Percentiles rank a stretch among this genome's conserved stretches.
phyloP scores from a whole-genome alignment of 495 filamentous ascomycete genomes.

The Aspergillus ellipticus region DNA sequence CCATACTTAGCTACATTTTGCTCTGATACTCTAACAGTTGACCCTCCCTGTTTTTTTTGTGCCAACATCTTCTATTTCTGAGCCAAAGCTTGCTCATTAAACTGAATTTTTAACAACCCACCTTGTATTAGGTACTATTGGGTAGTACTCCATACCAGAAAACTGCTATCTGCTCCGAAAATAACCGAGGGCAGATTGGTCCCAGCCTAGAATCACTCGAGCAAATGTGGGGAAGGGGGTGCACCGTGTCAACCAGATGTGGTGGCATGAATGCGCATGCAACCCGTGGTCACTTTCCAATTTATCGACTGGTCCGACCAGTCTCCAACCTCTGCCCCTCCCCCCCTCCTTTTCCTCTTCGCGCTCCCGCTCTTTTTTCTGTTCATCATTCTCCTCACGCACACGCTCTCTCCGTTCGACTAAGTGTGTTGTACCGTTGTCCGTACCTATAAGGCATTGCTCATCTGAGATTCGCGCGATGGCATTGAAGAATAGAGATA shows the following conservation, averaged over 20 bases:
- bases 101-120: neutral
- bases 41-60: neutral
- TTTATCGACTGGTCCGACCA: constrained; percentile 24
- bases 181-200: constrained; percentile 20
- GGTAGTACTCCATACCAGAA: neutral
- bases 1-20: too few species aligned
- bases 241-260: constrained; percentile 30
- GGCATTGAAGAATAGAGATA: constrained; percentile 48
- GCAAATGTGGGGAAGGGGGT: constrained; percentile 42
- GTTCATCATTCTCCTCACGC: constrained; percentile 17
- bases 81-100: neutral
- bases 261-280: constrained; percentile 24
- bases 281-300: constrained; percentile 20
- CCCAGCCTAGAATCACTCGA: constrained; percentile 1
- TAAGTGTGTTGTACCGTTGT: constrained; percentile 12
- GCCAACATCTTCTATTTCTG: neutral
- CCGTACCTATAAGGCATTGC: constrained; percentile 26
- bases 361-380: neutral
- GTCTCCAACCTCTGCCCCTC: constrained; percentile 19
- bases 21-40: too few species aligned
- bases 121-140: neutral
- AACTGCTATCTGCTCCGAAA: constrained; percentile 14
- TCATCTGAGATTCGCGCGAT: constrained; percentile 43
- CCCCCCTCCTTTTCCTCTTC: constrained; percentile 24
- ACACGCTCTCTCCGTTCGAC: constrained; percentile 18